Conservation (phyloP, 768 basidiomycete species). For the Termitomyces titanicus region DNA sequence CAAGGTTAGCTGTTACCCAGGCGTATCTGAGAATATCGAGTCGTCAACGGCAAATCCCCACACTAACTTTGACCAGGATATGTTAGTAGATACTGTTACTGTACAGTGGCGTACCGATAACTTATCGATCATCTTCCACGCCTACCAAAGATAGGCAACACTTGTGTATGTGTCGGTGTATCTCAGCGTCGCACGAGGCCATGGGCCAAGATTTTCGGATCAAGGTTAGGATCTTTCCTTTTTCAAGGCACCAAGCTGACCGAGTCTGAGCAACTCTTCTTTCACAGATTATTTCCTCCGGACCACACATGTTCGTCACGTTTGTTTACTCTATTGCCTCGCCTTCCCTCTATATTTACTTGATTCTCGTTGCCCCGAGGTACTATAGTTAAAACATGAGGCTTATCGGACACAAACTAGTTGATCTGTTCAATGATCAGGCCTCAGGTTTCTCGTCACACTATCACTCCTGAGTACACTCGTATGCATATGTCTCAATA, state of each 20-base stretch:
- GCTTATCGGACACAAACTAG: slow-evolving; percentile 24
- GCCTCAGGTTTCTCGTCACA: no score
- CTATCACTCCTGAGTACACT: no score
- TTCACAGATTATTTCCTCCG: background rate
- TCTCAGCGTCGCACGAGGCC: no score
- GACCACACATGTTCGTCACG: slow-evolving; percentile 4
- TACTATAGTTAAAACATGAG: slow-evolving; percentile 20
- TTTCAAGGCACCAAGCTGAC: background rate
- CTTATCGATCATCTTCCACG: background rate
- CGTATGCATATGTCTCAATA: background rate
- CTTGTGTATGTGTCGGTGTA: background rate
- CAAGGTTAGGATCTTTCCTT: background rate
- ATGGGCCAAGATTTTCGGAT: no score
- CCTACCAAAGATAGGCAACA: no score
- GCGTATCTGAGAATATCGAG: background rate
- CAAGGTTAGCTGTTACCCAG: no score
- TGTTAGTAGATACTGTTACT: no score
- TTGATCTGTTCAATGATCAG: slow-evolving; percentile 7
- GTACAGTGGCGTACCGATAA: no score
- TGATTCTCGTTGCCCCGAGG: background rate
- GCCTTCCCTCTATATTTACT: background rate
- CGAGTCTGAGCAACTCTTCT: background rate
- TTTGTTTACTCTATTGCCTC: slow-evolving; percentile 10
- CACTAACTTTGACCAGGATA: no score
- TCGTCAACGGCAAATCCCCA: background rate